phyloP scores from a whole-genome alignment of 2,329 filamentous ascomycete species.

The Colletotrichum liriopes region DNA sequence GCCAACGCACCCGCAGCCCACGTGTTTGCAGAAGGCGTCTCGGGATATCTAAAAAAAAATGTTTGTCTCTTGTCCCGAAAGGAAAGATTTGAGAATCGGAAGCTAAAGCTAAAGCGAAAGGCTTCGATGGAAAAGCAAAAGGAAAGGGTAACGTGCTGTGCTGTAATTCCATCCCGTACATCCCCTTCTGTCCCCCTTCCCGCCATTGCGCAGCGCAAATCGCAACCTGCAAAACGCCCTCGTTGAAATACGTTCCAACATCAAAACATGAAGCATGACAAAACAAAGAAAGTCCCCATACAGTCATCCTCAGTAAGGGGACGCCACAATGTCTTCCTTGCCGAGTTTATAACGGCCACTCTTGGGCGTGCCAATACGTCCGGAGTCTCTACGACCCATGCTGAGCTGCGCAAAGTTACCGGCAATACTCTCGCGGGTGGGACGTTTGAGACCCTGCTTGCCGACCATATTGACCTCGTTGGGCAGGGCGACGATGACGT shows the following conservation, averaged over 20 bases:
- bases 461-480: slow-evolving; percentile 99
- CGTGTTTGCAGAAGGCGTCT: slow-evolving; percentile 14
- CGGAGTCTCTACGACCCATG: slow-evolving; percentile 65
- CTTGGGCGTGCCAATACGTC: slow-evolving; percentile 66
- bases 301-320: slow-evolving; percentile 63
- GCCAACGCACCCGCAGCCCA: not conserved
- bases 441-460: slow-evolving; percentile 86
- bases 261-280: slow-evolving; percentile 20
- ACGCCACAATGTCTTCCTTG: slow-evolving; percentile 87
- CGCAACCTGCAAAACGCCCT: slow-evolving; percentile 16
- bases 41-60: slow-evolving; percentile 9
- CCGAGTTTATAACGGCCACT: slow-evolving; percentile 81
- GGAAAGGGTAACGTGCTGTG: slow-evolving; percentile 11
- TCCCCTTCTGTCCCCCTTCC: not conserved
- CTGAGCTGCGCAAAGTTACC: slow-evolving; percentile 64
- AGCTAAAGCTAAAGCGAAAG: slow-evolving; percentile 4
- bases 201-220: slow-evolving; percentile 11
- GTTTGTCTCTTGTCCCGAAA: not conserved
- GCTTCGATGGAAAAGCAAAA: not conserved
- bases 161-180: slow-evolving; percentile 20
- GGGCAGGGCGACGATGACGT: slow-evolving; percentile 95
- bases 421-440: slow-evolving; percentile 94
- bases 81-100: not conserved
- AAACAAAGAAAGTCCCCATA: not conserved
- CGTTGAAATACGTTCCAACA: slow-evolving; percentile 5